Percentiles rank a stretch among this genome's conserved stretches.
phyloP scores from a whole-genome alignment of 495 filamentous ascomycete species.

The Pyronema omphalodes region DNA sequence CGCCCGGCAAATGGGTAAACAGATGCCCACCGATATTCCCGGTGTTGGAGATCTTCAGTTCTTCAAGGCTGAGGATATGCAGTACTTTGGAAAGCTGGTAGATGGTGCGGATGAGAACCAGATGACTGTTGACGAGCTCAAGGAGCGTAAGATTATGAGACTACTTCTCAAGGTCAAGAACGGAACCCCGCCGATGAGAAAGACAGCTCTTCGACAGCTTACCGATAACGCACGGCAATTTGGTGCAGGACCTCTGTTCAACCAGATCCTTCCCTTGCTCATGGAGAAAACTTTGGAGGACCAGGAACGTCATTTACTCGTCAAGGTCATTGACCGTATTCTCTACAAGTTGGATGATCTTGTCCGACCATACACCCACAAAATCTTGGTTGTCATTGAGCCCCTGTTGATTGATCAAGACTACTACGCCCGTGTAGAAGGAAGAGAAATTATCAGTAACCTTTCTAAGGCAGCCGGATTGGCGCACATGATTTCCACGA shows the following conservation, averaged over 20 bases:
- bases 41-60: slow-evolving; percentile 96
- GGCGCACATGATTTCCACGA: slow-evolving; percentile 96
- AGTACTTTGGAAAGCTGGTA: slow-evolving; percentile 94
- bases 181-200: slow-evolving; percentile 95
- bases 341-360: slow-evolving; percentile 97
- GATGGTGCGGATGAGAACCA: slow-evolving; percentile 85
- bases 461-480: slow-evolving; percentile 91
- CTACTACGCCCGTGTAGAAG: slow-evolving; percentile 96
- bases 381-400: slow-evolving; percentile 98
- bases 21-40: slow-evolving; percentile 89
- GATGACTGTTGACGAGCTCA: slow-evolving; percentile 85
- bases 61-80: slow-evolving; percentile 98
- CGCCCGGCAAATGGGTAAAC: slow-evolving; percentile 60
- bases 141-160: slow-evolving; percentile 97
- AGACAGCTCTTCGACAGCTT: slow-evolving; percentile 93
- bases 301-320: slow-evolving; percentile 92
- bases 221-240: slow-evolving; percentile 97
- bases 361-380: slow-evolving; percentile 91
- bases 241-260: slow-evolving; percentile 85
- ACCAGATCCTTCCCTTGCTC: slow-evolving; percentile 88
- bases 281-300: slow-evolving; percentile 99
- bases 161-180: slow-evolving; percentile 98
- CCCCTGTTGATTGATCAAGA: slow-evolving; percentile 97
- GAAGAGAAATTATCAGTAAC: slow-evolving; percentile 96
- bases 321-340: slow-evolving; percentile 97